Conservation (phyloP, 257 asterid species). For the Solanum lignicaule region DNA sequence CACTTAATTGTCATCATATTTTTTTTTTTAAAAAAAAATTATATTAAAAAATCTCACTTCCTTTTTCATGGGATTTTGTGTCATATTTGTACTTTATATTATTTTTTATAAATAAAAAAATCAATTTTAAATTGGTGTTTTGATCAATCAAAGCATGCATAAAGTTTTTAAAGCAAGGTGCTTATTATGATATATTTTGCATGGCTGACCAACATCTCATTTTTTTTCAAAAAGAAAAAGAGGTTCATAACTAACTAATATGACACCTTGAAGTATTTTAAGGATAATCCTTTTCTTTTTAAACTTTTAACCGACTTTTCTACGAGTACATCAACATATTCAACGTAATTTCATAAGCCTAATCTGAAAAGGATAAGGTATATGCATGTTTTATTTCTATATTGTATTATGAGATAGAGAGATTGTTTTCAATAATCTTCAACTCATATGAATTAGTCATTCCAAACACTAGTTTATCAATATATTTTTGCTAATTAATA, state of each 20-base stretch:
- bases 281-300: neutral
- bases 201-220: conserved; percentile 1
- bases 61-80: neutral
- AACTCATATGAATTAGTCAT: neutral
- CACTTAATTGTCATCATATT: neutral
- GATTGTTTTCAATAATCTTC: neutral
- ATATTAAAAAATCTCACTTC: neutral
- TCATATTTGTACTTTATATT: neutral
- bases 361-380: too few relatives aligned
- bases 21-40: too few relatives aligned
- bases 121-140: neutral
- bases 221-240: neutral
- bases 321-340: neutral
- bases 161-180: neutral
- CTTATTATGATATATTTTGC: conserved; percentile 1
- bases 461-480: neutral
- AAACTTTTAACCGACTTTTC: neutral
- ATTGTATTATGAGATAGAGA: neutral
- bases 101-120: neutral
- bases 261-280: neutral
- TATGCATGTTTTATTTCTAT: neutral
- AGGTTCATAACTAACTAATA: neutral
- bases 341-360: neutral
- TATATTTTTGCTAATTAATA: neutral
- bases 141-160: conserved; percentile 1